phyloP scores from a whole-genome alignment of 768 basidiomycete genomes.

The Kwoniella europaea region DNA sequence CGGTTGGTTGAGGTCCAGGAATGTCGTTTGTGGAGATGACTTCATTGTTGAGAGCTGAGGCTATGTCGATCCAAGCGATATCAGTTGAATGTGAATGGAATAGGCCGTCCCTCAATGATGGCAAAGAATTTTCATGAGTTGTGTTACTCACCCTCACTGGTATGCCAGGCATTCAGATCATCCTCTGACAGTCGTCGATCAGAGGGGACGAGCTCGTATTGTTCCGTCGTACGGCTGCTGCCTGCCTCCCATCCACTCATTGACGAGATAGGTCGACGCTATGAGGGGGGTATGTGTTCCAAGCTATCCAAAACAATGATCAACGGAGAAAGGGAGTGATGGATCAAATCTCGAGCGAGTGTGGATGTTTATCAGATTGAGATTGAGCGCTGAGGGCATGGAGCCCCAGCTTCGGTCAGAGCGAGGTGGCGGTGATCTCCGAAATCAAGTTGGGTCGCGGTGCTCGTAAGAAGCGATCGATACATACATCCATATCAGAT shows the following conservation, averaged over 20 bases:
- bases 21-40: background rate
- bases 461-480: too few relatives aligned
- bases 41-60: too few relatives aligned
- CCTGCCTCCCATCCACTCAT: background rate
- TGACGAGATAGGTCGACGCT: too few relatives aligned
- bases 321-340: background rate
- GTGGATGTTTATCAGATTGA: too few relatives aligned
- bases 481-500: too few relatives aligned
- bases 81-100: too few relatives aligned
- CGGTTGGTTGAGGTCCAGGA: constrained; percentile 16
- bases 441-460: background rate
- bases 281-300: background rate
- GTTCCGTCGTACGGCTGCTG: background rate
- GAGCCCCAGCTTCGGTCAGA: background rate
- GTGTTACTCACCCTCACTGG: background rate
- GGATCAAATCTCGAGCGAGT: background rate
- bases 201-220: background rate
- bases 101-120: too few relatives aligned
- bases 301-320: background rate
- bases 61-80: too few relatives aligned
- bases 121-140: too few relatives aligned
- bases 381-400: too few relatives aligned
- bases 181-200: background rate
- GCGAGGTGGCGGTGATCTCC: background rate
- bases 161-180: background rate